Evolutionary conservation across 805 yeast genomes (phyloP).

Genomic region (Candida andamanensis): DNA sequence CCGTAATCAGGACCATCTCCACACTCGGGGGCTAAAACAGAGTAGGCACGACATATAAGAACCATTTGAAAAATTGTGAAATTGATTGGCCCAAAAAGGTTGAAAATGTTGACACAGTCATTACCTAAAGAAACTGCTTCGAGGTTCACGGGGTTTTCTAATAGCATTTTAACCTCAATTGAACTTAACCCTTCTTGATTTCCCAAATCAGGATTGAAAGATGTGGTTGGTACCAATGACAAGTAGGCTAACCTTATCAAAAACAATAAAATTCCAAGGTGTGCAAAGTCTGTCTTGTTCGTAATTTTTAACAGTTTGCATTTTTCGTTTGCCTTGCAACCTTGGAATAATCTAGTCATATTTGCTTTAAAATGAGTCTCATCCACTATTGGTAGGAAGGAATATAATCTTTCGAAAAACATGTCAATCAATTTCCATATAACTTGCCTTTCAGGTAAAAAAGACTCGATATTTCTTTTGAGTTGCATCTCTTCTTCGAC

Average conservation of each 20-base stretch:
- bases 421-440: constrained; percentile 53
- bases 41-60: constrained; percentile 47
- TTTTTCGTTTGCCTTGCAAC: constrained; percentile 12
- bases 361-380: constrained; percentile 25
- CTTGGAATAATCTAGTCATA: constrained; percentile 14
- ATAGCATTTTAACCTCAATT: constrained; percentile 19
- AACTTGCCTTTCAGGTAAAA: constrained; percentile 48
- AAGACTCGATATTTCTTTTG: constrained; percentile 15
- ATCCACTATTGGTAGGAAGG: constrained; percentile 44
- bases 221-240: constrained; percentile 27
- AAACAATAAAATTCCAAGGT: constrained; percentile 29
- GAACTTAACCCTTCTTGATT: constrained; percentile 22
- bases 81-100: constrained; percentile 34
- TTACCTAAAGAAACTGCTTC: constrained; percentile 28
- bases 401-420: constrained; percentile 39
- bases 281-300: constrained; percentile 30
- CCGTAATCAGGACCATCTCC: constrained; percentile 59
- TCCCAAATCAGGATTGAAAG: constrained; percentile 12
- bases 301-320: constrained; percentile 13
- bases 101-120: constrained; percentile 30
- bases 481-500: constrained; percentile 26
- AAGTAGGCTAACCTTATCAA: constrained; percentile 33
- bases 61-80: constrained; percentile 50
- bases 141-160: constrained; percentile 24
- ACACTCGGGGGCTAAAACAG: constrained; percentile 44